A percentile compares a stretch with the other conserved stretches of the same genome.
Conservation (phyloP, 345 rosid species). For the Arabidopsis suecica region DNA sequence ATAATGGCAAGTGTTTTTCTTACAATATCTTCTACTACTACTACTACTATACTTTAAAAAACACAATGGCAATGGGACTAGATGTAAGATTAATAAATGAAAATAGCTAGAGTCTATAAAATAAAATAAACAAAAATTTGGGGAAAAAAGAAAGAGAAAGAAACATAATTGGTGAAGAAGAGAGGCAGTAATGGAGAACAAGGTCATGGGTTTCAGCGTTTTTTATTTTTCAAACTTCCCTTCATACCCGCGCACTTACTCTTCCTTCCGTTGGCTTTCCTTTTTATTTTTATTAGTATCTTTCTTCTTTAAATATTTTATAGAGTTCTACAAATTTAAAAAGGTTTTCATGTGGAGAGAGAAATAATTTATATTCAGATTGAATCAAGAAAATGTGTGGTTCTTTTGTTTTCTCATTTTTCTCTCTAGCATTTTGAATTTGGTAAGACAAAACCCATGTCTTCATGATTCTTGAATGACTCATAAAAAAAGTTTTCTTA, state of each 20-base stretch:
- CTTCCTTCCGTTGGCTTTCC: constrained; percentile 59
- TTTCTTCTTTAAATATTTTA: background rate
- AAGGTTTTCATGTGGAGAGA: constrained; percentile 32
- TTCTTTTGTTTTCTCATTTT: background rate
- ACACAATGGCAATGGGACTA: no score
- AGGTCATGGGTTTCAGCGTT: constrained; percentile 66
- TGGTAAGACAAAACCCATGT: constrained; percentile 31
- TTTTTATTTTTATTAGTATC: background rate
- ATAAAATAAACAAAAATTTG: background rate
- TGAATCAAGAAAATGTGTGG: constrained; percentile 2
- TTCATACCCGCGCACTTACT: constrained; percentile 66
- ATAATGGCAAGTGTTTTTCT: constrained; percentile 29
- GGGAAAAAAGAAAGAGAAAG: constrained; percentile 1
- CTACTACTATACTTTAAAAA: background rate
- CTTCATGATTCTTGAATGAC: constrained; percentile 36
- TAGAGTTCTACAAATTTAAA: background rate
- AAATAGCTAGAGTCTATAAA: background rate
- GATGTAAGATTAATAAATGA: no score
- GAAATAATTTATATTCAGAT: background rate
- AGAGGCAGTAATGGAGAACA: constrained; percentile 30
- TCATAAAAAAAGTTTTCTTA: background rate
- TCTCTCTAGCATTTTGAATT: constrained; percentile 4
- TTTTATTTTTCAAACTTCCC: constrained; percentile 52
- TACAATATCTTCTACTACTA: background rate
- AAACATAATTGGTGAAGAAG: constrained; percentile 32